A percentile compares a stretch with the other conserved stretches of the same genome.
Evolutionary conservation across 202 grass and related monocot species (phyloP).

Genomic region (Eragrostis tef): DNA sequence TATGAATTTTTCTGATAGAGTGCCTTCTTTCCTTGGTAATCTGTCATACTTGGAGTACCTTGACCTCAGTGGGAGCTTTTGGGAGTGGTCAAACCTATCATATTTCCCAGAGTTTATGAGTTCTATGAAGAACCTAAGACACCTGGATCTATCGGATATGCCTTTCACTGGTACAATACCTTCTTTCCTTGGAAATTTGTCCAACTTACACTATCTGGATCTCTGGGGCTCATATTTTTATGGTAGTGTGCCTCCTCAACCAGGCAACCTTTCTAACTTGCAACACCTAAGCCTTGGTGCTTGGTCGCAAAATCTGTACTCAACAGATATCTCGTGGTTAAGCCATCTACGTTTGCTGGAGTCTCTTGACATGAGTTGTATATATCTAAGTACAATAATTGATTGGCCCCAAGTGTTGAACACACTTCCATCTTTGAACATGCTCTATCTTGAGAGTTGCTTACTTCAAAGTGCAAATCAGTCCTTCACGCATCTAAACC

Average conservation of each 20-base stretch:
- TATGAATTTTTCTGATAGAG: not conserved
- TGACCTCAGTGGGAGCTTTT: not conserved
- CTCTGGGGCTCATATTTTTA: not conserved
- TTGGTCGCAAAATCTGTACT: accelerated
- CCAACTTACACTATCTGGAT: not conserved
- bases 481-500: not conserved
- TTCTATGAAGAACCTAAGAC: too few relatives aligned
- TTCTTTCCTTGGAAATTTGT: too few relatives aligned
- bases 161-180: too few relatives aligned
- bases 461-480: not conserved
- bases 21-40: conserved; percentile 39
- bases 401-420: conserved; percentile 17
- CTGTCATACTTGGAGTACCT: conserved; percentile 43
- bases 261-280: conserved; percentile 39
- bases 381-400: not conserved
- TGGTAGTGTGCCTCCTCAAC: not conserved
- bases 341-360: not conserved
- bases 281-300: conserved; percentile 14
- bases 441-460: not conserved
- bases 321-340: conserved; percentile 32
- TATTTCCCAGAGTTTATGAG: too few relatives aligned
- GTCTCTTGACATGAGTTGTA: not conserved
- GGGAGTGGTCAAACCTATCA: too few relatives aligned
- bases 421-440: conserved; percentile 17
- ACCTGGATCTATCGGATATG: too few relatives aligned